Evolutionary conservation across 2,329 filamentous ascomycete species (phyloP), one percentile per base, ranked within the genome.

Genomic region (Fusarium neocosmosporiellum): DNA sequence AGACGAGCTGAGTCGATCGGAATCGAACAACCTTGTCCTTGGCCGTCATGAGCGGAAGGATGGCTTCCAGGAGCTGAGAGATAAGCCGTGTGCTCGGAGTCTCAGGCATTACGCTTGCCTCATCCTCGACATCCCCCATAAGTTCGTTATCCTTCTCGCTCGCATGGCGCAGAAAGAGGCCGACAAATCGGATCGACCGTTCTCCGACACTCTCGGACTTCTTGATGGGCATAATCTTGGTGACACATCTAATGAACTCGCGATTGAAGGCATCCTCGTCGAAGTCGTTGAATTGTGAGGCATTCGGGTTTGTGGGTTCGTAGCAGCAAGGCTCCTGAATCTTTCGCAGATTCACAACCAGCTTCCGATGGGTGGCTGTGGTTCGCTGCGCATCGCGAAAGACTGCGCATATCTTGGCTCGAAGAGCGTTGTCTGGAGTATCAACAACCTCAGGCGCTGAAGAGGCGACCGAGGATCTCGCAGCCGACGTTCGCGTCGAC

Each of bases 1-100:
- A 93, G 61, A 97, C 91, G 60, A 98, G 89, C 80, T 99, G 96
- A 0, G 96, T 97, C 6, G 95, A 91, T 66, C 96, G 89, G 82
- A 94, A 99, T 66, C 96, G 90, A 54, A 98, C 93, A 67, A 93
- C 93, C 83, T 98, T 98, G 83, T 99, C 96, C 83, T 98, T 98
- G 48, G 93, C 90, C 11, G 88, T 88, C 68, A 98, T 86, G n/a
- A 98, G 84, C 7, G 93, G 93, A 4, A 97, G 85, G 22, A 96
- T 83, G 8, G 91, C 88, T 61, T 90, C 89, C 78, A 98, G 89
- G 37, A 98, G 87, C 33, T 91, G 88, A 2, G 91, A 90, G 1
- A 91, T 94, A 27, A 98, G 88, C 58, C 95, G 91, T 27, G 92
- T 93, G 72, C 90, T 96, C 1, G 96, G 95, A 0, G 95, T 98